Conservation (phyloP, 2,329 filamentous ascomycete species). For the Didymella arachidicola region DNA sequence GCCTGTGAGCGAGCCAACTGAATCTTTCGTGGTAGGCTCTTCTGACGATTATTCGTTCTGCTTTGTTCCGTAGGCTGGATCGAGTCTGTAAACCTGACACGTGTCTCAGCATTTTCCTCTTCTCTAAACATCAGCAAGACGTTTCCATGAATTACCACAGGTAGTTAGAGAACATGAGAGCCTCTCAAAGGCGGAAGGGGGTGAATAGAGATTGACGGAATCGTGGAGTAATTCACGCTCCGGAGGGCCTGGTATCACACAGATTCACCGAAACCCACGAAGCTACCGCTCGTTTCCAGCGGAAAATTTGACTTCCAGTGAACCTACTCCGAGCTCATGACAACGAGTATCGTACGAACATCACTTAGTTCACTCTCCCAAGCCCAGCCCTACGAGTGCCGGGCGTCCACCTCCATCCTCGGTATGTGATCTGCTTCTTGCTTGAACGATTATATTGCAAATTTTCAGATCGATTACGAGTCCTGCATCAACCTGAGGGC, state of each 20-base stretch:
- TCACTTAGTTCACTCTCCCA: not conserved
- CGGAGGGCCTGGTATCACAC: not conserved
- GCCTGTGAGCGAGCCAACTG: not conserved
- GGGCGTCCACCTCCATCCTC: not conserved
- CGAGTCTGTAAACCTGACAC: not conserved
- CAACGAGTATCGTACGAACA: not conserved
- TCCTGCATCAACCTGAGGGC: constrained; percentile 17
- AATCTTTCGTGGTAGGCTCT: not conserved
- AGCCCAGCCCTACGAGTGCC: not conserved
- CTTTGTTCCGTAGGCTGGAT: not conserved
- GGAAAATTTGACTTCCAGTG: not conserved
- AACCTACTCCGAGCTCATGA: not conserved
- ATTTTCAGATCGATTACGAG: constrained; percentile 6
- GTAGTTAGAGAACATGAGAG: not conserved
- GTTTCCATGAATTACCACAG: not conserved
- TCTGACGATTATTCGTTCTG: not conserved
- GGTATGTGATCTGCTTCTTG: constrained; percentile 4
- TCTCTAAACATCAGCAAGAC: not conserved
- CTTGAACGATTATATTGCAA: constrained; percentile 3
- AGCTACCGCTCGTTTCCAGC: not conserved
- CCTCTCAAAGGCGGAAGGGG: not conserved
- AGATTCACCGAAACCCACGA: not conserved
- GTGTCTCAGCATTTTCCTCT: not conserved
- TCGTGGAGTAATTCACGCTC: not conserved
- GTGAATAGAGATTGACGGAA: not conserved